Percentiles rank a stretch among this genome's conserved stretches.
These are phyloP conservation scores for Colletotrichum sp. DNA, from an alignment of 2,329 filamentous ascomycete species.

Conservation along the genomic window DNA sequence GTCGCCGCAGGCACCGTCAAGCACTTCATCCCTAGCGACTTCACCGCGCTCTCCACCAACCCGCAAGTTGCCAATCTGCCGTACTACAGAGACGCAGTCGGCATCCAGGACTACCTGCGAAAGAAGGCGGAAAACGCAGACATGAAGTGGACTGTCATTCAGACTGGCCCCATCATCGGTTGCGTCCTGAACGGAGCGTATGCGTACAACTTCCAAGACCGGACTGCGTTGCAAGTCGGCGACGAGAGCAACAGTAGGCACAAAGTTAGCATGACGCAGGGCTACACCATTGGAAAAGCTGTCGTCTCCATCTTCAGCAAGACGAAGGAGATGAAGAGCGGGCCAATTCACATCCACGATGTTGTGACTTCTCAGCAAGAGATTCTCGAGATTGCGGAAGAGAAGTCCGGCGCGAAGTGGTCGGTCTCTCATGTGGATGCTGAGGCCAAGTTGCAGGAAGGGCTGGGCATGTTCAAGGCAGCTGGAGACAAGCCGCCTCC, in stretches of 20 bases:
- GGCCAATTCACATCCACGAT: constrained; percentile 55
- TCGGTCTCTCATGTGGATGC: neutral
- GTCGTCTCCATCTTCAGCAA: constrained; percentile 50
- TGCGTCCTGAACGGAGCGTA: constrained; percentile 16
- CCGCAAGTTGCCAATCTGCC: constrained; percentile 15
- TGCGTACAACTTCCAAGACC: constrained; percentile 1
- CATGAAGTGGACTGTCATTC: constrained; percentile 37
- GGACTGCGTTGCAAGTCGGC: constrained; percentile 43
- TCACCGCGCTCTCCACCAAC: constrained; percentile 30
- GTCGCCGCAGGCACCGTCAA: constrained; percentile 54
- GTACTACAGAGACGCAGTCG: constrained; percentile 20
- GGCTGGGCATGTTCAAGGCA: neutral
- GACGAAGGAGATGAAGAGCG: constrained; percentile 53
- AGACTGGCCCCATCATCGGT: constrained; percentile 47
- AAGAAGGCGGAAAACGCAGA: constrained; percentile 9
- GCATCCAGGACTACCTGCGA: constrained; percentile 9
- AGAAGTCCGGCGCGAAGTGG: constrained; percentile 1
- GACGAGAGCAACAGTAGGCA: constrained; percentile 47
- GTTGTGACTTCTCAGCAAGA: constrained; percentile 55
- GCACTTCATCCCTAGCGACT: constrained; percentile 60
- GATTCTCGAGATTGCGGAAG: constrained; percentile 40
- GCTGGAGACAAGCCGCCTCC: neutral
- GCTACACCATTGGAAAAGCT: constrained; percentile 49
- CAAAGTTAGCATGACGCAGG: constrained; percentile 50
- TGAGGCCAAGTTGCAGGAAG: neutral